A percentile compares a stretch with the other conserved stretches of the same genome.
Conservation (phyloP, 1,284 basidiomycete species). For the Pseudomicrostroma phylloplanum region DNA sequence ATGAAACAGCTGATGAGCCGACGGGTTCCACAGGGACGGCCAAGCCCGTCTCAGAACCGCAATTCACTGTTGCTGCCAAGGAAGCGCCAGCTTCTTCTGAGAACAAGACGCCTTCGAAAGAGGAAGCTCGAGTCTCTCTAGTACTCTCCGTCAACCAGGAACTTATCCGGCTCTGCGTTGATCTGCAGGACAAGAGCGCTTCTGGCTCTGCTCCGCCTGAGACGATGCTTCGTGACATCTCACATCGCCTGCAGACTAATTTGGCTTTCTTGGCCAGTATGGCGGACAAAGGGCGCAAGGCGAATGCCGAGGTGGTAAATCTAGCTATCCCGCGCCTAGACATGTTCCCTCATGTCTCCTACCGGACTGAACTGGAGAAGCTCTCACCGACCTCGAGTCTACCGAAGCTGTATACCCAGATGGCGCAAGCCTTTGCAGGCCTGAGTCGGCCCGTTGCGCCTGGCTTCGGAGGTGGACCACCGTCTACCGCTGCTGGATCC, state of each 20-base stretch:
- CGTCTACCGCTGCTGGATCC: background rate
- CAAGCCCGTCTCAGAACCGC: too few relatives aligned
- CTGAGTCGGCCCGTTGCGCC: background rate
- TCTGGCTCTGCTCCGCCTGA: background rate
- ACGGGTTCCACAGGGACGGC: too few relatives aligned
- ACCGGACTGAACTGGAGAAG: background rate
- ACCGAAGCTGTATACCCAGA: constrained; percentile 3
- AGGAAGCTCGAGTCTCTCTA: background rate
- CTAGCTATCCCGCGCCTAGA: background rate
- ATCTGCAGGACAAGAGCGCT: background rate
- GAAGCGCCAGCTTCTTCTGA: background rate
- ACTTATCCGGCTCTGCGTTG: background rate
- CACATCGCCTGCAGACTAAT: constrained; percentile 8
- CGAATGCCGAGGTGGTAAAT: background rate
- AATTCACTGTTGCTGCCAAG: background rate
- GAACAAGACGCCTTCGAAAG: background rate
- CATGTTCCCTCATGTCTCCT: constrained; percentile 1
- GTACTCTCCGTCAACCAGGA: constrained; percentile 1
- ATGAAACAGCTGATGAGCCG: too few relatives aligned
- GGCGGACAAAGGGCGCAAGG: background rate
- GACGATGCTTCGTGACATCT: background rate
- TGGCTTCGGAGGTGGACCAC: background rate
- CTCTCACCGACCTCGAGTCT: background rate
- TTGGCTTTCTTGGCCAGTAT: background rate
- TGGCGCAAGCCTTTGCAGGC: background rate